phyloP scores from a whole-genome alignment of 768 basidiomycete genomes.

The Dentipellis sp. region DNA sequence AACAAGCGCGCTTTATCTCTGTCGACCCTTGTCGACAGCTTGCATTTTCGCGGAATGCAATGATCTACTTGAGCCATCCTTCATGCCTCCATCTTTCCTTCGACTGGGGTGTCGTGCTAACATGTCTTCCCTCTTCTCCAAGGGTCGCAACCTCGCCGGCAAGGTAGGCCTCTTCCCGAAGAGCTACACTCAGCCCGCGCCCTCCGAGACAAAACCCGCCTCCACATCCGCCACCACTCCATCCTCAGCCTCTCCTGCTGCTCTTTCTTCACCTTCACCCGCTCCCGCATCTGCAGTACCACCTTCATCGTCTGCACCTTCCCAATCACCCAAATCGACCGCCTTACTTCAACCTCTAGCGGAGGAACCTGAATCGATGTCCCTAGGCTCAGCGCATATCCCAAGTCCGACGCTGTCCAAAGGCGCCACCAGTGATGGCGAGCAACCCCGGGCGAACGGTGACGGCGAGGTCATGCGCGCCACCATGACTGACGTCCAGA shows the following conservation, averaged over 20 bases:
- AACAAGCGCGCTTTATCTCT: neutral
- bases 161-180: constrained; percentile 88
- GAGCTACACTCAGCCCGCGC: constrained; percentile 54
- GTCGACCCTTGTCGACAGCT: neutral
- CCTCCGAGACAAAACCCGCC: constrained; percentile 18
- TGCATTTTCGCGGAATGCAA: neutral
- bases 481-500: constrained; percentile 84
- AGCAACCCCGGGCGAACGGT: neutral
- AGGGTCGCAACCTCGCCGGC: constrained; percentile 81
- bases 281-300: neutral
- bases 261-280: too few relatives aligned
- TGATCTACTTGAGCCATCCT: neutral
- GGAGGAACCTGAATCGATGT: constrained; percentile 24
- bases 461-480: constrained; percentile 68
- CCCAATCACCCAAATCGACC: neutral
- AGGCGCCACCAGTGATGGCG: neutral
- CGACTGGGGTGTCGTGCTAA: neutral
- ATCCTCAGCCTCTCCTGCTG: too few relatives aligned
- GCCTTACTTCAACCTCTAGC: constrained; percentile 32
- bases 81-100: constrained; percentile 12
- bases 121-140: constrained; percentile 9
- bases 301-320: neutral
- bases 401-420: neutral
- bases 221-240: constrained; percentile 3
- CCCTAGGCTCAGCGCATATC: neutral